Base-by-base conservation (phyloP, 2,329 filamentous ascomycete genomes). In the Penicillium sp. region DNA sequence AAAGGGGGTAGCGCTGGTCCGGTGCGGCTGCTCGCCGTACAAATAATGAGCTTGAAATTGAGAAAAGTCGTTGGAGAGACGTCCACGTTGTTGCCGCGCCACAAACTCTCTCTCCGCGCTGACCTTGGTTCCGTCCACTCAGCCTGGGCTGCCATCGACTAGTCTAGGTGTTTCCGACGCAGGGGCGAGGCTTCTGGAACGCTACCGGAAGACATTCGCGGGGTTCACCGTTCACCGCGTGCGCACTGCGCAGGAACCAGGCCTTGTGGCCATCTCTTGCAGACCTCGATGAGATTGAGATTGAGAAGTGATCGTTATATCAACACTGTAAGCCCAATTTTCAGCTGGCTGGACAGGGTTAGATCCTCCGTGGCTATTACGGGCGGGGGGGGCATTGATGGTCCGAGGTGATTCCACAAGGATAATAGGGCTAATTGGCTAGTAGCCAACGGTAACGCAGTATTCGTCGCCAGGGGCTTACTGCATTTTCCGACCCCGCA, bases 131-230 rank as follows among this genome's bases (percentile, higher is more conserved):
- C 44, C 16, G 22, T 16, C 50, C 53, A 59, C n/a, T 61, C 37
- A 59, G 11, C 51, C 18, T 2, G 16, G 33, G 16, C 47, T 31
- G 3, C 27, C 35, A 7, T 40, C 2, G 3, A 27, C 31, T 35
- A 47, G 39, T 44, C 49, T 43, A 44, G 51, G 24, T 22, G 53
- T 40, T 16, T 51, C 27, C 18, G 10, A 47, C 56, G 58, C 60
- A 64, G 60, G 60, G 60, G 62, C 35, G 31, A 27, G 36, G 22
- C 53, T 60, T 62, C 55, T 62, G 58, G 60, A 62, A 62, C 55
- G 37, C 53, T 59, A 64, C 50, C 50, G 55, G 55, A 59, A 62
- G 58, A 59, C 55, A 46, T 53, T 49, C 53, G 52, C 40, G 52
- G 33, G 37, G 50, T 57, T 61, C 47, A 51, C 54, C 55, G n/a